Conservation (phyloP, 2,329 filamentous ascomycete species). For the Venturiaceae sp. region DNA sequence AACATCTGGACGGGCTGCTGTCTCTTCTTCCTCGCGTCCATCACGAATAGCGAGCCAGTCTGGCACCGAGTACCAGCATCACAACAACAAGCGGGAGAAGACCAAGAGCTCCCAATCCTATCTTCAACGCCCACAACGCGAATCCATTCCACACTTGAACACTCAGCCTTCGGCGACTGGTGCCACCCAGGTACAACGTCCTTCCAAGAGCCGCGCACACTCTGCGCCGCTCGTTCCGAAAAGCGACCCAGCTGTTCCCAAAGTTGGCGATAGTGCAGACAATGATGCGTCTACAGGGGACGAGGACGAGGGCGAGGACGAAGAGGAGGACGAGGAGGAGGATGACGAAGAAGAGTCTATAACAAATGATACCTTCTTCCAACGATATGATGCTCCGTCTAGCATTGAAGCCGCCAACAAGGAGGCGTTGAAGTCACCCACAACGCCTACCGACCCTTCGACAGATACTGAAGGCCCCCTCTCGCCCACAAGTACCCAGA, state of each 20-base stretch:
- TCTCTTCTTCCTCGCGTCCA: conserved; percentile 1
- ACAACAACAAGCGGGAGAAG: conserved; percentile 14
- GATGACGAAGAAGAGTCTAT: conserved; percentile 24
- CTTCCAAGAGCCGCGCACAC: conserved; percentile 24
- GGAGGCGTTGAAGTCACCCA: conserved; percentile 13
- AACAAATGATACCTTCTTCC: conserved; percentile 29
- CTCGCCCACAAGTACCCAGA: conserved; percentile 21
- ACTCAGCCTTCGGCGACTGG: not conserved
- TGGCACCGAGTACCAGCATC: not conserved
- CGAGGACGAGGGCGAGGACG: conserved; percentile 9
- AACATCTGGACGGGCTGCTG: conserved; percentile 5
- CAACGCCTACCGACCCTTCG: conserved; percentile 13
- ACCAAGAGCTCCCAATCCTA: conserved; percentile 17
- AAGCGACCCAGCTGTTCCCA: conserved; percentile 13
- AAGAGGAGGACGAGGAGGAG: conserved; percentile 1
- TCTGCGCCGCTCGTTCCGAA: conserved; percentile 25
- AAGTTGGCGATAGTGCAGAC: conserved; percentile 12
- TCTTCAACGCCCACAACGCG: conserved; percentile 11
- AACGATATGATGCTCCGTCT: conserved; percentile 25
- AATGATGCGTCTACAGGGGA: conserved; percentile 50
- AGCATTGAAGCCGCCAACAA: not conserved
- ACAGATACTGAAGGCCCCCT: conserved; percentile 27
- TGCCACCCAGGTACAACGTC: conserved; percentile 13
- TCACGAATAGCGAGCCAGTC: not conserved
- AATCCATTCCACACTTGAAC: not conserved